Evolutionary conservation across 768 basidiomycete genomes (phyloP), one percentile per base, ranked within the genome.

Genomic region (Termitomyces bulborhizus): DNA sequence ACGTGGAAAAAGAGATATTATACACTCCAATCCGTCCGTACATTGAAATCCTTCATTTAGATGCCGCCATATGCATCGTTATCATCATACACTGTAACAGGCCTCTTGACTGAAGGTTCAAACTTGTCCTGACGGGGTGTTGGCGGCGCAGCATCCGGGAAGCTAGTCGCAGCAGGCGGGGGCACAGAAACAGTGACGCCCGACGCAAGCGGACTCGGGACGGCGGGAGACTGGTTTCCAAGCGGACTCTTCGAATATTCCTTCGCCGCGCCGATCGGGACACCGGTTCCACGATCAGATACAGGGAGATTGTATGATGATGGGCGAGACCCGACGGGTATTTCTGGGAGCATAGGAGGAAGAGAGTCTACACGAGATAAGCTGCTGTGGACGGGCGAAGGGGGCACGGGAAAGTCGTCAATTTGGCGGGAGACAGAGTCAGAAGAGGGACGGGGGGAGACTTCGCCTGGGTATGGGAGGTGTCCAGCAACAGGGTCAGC

Each of bases 281-380:
- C 21, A 21, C 21, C 21, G 21, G 21, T 29, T 29, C 1, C 54
- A 41, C 46, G 52, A 31, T 47, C 49, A 21, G 59, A 39, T 12
- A 48, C 57, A 11, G 56, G 54, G 56, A 60, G 50, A 43, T 58
- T 55, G 42, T 57, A 58, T 1, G 61, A 62, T 5, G 59, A 32
- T 8, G 49, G 69, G 45, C 77, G 76, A 18, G 75, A 65, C 48
- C 75, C 71, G 32, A 80, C 56, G 44, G 69, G 51, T 62, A 82
- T 77, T 63, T 83, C 82, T 21, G 82, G 83, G 8, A 84, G 71
- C 36, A 65, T 75, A 8, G 82, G 82, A 39, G 83, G 82, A 31
- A 55, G 63, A 3, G 82, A 82, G 41, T 78, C 67, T 54, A 81
- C 62, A 55, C 81, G 76, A 57, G 72, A 68, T 57, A 73, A 69